Base-by-base conservation (phyloP, 176 grass and related monocot species). In the Pontederia paniculata region DNA sequence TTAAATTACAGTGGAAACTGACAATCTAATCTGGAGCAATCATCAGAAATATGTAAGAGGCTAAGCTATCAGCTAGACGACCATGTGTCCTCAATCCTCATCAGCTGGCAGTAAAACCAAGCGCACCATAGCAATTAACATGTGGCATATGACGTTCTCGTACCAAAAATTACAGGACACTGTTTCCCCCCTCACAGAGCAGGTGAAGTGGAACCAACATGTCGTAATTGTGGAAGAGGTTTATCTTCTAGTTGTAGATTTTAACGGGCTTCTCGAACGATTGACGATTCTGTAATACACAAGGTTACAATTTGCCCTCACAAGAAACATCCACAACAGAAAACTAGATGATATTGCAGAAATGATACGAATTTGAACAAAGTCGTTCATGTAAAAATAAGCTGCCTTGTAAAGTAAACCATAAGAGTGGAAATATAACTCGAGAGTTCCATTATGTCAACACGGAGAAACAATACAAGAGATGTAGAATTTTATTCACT, bases 201-300 rank as follows among this genome's bases (percentile, higher is more conserved):
- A 37, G 28, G 28, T 37, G 28, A 37, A 37, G 28, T 37, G 28
- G 28, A 37, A 37, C 28, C 28, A 37, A 6, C 28, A 37, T 37
- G 28, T 37, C 28, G 3, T 37, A 37, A 37, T 37, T 6, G 28
- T 37, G 60, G 44, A 47, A 44, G 44, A 62, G 41, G 21, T 47
- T 21, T 17, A 44, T 9, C 54, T 49, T 61, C 70, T 60, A 84
- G 71, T 89, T 89, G 71, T 73, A 84, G 62, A 89, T 89, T 73
- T 78, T 89, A 53, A 89, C 81, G n/a, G 81, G 63, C 58, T 78
- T 89, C 75, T 89, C 86, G 57, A 84, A 75, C 42, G 81, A 72
- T 67, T 84, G 81, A 22, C 86, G 86, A 23, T 81, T 84, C 86
- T 89, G 81, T 50, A 78, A 50, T 42, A 43, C 17, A 10, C 37